These are phyloP conservation scores for Starmera caribaea DNA, from an alignment of 805 yeast species.

Conservation along the genomic window DNA sequence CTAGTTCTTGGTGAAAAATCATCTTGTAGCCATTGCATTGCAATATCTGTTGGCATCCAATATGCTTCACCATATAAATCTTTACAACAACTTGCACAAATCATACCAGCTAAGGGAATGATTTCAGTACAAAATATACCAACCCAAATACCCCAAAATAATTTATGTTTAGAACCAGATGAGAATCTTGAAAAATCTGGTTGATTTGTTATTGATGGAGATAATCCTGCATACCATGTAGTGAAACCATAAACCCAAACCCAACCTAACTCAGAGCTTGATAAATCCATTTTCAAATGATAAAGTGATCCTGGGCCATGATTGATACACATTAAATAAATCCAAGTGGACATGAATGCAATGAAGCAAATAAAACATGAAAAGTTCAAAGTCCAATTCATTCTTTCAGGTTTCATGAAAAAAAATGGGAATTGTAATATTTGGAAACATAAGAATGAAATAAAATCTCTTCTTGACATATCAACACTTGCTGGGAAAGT, in stretches of 20 bases:
- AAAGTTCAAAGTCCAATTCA: slow-evolving; percentile 26
- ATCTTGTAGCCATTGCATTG: slow-evolving; percentile 27
- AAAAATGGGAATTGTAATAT: slow-evolving; percentile 31
- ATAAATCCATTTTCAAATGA: slow-evolving; percentile 16
- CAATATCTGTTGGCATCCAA: slow-evolving; percentile 30
- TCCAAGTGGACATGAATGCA: slow-evolving; percentile 31
- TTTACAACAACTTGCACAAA: slow-evolving; percentile 25
- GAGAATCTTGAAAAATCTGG: slow-evolving; percentile 33
- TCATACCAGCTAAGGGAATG: slow-evolving; percentile 31
- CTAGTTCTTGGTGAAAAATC: slow-evolving; percentile 25
- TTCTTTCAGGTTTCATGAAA: slow-evolving; percentile 33
- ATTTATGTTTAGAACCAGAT: slow-evolving; percentile 12
- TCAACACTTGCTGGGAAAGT: slow-evolving; percentile 27
- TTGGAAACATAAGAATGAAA: slow-evolving; percentile 36
- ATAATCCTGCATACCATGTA: slow-evolving; percentile 31
- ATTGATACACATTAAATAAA: slow-evolving; percentile 22
- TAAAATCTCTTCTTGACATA: slow-evolving; percentile 31
- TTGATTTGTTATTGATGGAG: slow-evolving; percentile 29
- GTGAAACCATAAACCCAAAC: slow-evolving; percentile 30
- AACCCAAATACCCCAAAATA: slow-evolving; percentile 21
- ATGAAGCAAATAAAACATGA: slow-evolving; percentile 28
- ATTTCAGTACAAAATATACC: slow-evolving; percentile 27
- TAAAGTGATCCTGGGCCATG: slow-evolving; percentile 26
- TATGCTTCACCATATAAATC: slow-evolving; percentile 25
- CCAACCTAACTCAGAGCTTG: slow-evolving; percentile 25